phyloP scores from a whole-genome alignment of 2,329 filamentous ascomycete genomes.

The Malbranchea cinnamomea region DNA sequence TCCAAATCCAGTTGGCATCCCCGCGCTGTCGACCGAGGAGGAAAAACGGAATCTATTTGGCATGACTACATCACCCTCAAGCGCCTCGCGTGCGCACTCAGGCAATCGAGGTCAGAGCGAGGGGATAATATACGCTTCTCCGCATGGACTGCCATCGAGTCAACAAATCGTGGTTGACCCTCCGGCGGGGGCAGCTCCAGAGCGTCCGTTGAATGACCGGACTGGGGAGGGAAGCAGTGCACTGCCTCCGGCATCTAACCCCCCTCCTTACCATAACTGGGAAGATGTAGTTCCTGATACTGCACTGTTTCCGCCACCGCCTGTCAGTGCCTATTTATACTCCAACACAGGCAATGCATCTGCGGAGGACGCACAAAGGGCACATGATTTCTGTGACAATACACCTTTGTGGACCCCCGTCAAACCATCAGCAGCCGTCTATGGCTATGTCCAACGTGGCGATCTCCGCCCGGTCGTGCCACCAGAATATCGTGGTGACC shows the following conservation, averaged over 20 bases:
- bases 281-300: constrained; percentile 43
- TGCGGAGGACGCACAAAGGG: constrained; percentile 38
- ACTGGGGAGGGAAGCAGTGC: neutral
- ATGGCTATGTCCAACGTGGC: constrained; percentile 27
- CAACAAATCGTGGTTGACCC: constrained; percentile 3
- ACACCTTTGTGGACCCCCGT: constrained; percentile 38
- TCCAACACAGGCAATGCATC: constrained; percentile 45
- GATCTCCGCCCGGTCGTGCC: constrained; percentile 33
- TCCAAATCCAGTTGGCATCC: neutral
- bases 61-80: neutral
- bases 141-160: constrained; percentile 17
- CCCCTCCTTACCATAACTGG: constrained; percentile 49
- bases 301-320: constrained; percentile 44
- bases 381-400: constrained; percentile 39
- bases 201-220: too few relatives aligned
- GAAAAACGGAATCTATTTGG: constrained; percentile 9
- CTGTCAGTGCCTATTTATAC: constrained; percentile 36
- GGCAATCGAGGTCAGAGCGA: neutral
- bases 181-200: constrained; percentile 7
- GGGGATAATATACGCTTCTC: constrained; percentile 7
- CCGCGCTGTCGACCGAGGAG: constrained; percentile 5
- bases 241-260: constrained; percentile 17
- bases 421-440: constrained; percentile 27
- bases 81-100: too few relatives aligned
- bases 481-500: constrained; percentile 25